Percentiles rank a stretch among this genome's conserved stretches.
phyloP scores from a whole-genome alignment of 2,329 filamentous ascomycete genomes.

The Xylariomycetidae sp. region DNA sequence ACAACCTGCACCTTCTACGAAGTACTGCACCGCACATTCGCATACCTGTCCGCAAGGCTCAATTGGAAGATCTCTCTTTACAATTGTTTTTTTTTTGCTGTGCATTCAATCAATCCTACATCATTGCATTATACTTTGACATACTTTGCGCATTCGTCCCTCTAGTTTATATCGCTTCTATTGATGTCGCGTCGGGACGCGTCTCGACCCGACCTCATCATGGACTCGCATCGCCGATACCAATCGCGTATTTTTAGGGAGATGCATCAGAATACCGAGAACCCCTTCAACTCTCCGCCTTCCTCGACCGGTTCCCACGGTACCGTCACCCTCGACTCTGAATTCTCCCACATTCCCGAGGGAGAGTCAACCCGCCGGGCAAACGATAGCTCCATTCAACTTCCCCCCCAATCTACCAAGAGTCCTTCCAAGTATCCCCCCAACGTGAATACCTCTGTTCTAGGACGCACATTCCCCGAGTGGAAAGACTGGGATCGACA shows the following conservation, averaged over 20 bases:
- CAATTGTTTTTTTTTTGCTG: no score
- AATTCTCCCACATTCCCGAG: conserved; percentile 48
- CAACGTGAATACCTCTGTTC: conserved; percentile 32
- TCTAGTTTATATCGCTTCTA: no score
- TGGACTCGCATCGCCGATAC: conserved; percentile 24
- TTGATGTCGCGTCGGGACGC: no score
- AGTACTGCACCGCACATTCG: no score
- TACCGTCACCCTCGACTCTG: conserved; percentile 51
- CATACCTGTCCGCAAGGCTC: no score
- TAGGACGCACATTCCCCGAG: conserved; percentile 47
- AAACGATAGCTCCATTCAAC: conserved; percentile 38
- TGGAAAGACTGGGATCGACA: conserved; percentile 29
- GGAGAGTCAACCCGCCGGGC: conserved; percentile 50
- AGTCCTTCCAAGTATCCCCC: conserved; percentile 7
- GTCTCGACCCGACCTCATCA: no score
- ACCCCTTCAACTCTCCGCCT: conserved; percentile 55
- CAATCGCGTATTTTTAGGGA: conserved; percentile 30
- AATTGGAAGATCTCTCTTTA: no score
- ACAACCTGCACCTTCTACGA: no score
- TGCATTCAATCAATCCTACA: no score
- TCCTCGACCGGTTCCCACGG: conserved; percentile 55
- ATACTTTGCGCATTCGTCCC: no score
- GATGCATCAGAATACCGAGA: conserved; percentile 35
- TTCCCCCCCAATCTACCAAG: conserved; percentile 14
- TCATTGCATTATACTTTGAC: no score